phyloP scores from a whole-genome alignment of 352 stramenopile genomes.

The Sclerospora graminicola region DNA sequence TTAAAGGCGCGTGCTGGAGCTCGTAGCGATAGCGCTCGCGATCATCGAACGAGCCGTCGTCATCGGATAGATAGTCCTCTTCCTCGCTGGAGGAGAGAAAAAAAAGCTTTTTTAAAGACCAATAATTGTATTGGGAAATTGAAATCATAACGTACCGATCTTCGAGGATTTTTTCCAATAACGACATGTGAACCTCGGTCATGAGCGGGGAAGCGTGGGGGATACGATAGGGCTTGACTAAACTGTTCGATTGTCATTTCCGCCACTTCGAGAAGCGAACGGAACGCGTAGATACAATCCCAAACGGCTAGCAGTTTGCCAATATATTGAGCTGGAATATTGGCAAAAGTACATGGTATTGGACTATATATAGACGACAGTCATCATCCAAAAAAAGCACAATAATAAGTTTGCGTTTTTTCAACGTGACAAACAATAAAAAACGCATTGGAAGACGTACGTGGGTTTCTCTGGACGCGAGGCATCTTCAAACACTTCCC shows the following conservation, averaged over 20 bases:
- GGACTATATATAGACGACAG: too few relatives aligned
- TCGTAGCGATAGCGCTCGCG: slow-evolving; percentile 72
- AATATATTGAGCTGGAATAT: slow-evolving; percentile 33
- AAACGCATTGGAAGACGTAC: too few relatives aligned
- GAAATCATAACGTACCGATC: slow-evolving; percentile 25
- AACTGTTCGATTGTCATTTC: slow-evolving; percentile 63
- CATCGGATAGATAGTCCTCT: slow-evolving; percentile 80
- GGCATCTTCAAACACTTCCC: slow-evolving; percentile 26
- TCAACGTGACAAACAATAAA: too few relatives aligned
- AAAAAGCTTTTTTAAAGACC: neutral
- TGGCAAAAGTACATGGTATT: slow-evolving; percentile 37
- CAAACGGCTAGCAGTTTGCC: slow-evolving; percentile 58
- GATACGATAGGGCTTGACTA: slow-evolving; percentile 31
- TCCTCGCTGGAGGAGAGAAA: slow-evolving; percentile 33
- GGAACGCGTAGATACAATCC: slow-evolving; percentile 76
- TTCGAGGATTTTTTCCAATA: slow-evolving; percentile 72
- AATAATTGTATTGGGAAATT: neutral
- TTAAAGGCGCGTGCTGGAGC: slow-evolving; percentile 67
- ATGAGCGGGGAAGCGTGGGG: slow-evolving; percentile 37
- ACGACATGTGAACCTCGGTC: slow-evolving; percentile 76
- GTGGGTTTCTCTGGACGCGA: slow-evolving; percentile 43
- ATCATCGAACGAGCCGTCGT: slow-evolving; percentile 74
- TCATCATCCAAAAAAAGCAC: too few relatives aligned
- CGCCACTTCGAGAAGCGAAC: slow-evolving; percentile 45
- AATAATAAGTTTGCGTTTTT: too few relatives aligned